These are phyloP conservation scores for Ramichloridium luteum DNA, from an alignment of 2,329 filamentous ascomycete genomes.

Conservation along the genomic window DNA sequence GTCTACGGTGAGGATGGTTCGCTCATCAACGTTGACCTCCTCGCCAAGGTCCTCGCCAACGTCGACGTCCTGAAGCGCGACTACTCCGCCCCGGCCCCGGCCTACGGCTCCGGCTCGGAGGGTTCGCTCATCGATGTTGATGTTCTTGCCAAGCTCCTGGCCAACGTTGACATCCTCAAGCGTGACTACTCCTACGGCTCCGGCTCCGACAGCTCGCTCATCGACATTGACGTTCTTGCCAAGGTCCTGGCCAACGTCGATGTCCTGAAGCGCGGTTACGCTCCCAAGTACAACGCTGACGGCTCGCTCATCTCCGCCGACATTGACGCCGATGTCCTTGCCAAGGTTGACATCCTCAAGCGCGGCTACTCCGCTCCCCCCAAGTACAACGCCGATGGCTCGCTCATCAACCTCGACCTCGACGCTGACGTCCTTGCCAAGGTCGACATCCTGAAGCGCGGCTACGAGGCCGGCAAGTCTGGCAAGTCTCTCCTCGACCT, in stretches of 20 bases:
- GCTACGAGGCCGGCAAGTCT: no score
- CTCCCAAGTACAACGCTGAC: neutral
- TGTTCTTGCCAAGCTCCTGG: neutral
- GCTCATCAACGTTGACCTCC: neutral
- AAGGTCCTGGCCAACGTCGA: neutral
- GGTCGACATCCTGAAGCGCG: no score
- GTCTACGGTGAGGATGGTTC: neutral
- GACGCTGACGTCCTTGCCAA: neutral
- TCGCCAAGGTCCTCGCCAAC: neutral
- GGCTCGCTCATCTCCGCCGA: neutral
- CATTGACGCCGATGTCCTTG: constrained; percentile 1
- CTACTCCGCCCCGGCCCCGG: neutral
- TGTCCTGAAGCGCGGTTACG: no score
- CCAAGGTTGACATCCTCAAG: neutral
- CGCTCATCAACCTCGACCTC: neutral
- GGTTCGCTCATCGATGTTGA: neutral
- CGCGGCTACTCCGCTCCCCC: neutral
- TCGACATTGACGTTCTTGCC: constrained; percentile 1
- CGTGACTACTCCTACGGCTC: neutral
- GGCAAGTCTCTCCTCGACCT: no score
- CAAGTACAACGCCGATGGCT: neutral
- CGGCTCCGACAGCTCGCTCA: neutral
- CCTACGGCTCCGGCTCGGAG: neutral
- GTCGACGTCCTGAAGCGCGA: neutral
- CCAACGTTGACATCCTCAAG: neutral